Base-by-base conservation (phyloP, 2,329 filamentous ascomycete species). In the Aspergillus pseudoviridinutans region DNA sequence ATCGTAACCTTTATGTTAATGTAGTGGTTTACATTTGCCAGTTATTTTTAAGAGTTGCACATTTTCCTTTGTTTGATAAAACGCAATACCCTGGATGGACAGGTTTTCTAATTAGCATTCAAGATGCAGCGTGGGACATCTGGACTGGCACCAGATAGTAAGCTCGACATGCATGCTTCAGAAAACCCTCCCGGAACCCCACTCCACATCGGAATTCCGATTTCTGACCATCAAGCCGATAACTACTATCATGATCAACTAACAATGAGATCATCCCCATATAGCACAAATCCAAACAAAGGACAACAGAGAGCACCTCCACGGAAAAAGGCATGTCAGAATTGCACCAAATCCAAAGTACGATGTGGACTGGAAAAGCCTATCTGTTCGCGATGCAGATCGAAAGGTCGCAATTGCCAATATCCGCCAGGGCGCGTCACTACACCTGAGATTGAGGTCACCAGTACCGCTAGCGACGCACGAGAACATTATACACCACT, bases 251-350 rank as follows among this genome's bases (percentile, higher is more conserved):
- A 29, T 29, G 3, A 17, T 17, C 32, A 14, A 47, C 22, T 20
- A 25, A 24, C 44, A 47, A 47, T 24, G 44, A 47, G n/a, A 24
- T 47, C 44, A 27, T 47, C 44, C 12, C 44, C 20, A 25, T 47
- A 22, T 6, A 22, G 44, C 10, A 24, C 24, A 20, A 25, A 46
- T 46, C 4, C 22, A 6, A 24, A 9, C 42, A 46, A 46, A 46
- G n/a, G 9, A 3, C 25, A 47, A 24, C 44, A 24, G 22, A 1
- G 3, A 25, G 44, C 44, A 1, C 60, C 58, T 3, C 56, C 64
- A 2, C 60, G 64, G n/a, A 67, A 62, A 35, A 67, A 63, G 27
- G 54, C 58, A 4, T 68, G 64, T 24, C 50, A 54, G 24, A 57
- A 38, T 14, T 68, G 66, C 24, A 60, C 59, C 3, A 60, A 28